Conservation (phyloP, 768 basidiomycete species). For the Suillus fuscotomentosus region DNA sequence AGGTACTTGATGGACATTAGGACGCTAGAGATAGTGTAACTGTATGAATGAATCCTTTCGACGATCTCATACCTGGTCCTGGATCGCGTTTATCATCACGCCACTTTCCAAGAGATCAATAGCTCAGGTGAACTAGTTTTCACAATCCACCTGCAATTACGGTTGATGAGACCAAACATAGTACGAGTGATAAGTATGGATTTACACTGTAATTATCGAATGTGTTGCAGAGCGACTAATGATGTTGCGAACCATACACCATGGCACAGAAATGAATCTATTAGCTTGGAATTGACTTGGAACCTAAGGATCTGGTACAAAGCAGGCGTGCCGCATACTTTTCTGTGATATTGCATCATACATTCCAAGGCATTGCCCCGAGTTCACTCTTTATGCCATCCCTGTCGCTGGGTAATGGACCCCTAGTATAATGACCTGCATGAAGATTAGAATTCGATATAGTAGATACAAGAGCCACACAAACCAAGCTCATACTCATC, state of each 20-base stretch:
- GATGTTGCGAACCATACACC: no score
- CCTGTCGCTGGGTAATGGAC: not conserved
- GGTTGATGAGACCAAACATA: not conserved
- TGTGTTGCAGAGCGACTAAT: no score
- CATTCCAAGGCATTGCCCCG: not conserved
- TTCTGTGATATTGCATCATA: no score
- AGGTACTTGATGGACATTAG: not conserved
- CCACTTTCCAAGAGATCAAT: not conserved
- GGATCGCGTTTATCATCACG: not conserved
- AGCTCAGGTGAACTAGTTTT: not conserved
- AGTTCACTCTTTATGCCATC: not conserved
- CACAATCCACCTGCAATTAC: not conserved
- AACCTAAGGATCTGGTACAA: not conserved
- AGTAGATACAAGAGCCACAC: not conserved
- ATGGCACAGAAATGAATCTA: no score
- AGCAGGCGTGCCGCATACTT: not conserved
- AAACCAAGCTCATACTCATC: not conserved
- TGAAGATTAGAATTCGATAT: not conserved
- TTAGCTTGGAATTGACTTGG: not conserved
- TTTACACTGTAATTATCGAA: not conserved
- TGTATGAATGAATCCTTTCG: not conserved
- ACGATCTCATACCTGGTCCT: not conserved
- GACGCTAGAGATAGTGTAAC: not conserved
- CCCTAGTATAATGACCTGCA: not conserved
- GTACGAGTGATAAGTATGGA: not conserved